These are phyloP conservation scores for Hypoxylon subgilvum DNA, from an alignment of 495 filamentous ascomycete species.

Conservation along the genomic window DNA sequence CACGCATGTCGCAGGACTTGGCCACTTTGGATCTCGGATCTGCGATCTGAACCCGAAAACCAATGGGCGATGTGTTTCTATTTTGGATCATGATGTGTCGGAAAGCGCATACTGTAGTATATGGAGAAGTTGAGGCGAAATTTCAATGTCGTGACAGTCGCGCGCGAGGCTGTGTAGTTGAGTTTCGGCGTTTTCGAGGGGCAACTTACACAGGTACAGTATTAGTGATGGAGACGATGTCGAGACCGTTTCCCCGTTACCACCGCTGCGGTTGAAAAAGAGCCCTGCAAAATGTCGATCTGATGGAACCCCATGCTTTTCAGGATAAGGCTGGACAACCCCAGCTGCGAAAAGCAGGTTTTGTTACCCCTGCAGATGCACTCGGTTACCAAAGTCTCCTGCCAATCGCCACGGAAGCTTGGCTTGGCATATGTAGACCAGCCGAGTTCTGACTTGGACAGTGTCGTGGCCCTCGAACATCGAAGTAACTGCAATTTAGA, in stretches of 20 bases:
- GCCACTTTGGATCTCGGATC: slow-evolving; percentile 32
- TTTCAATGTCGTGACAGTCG: slow-evolving; percentile 12
- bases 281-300: slow-evolving; percentile 29
- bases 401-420: slow-evolving; percentile 24
- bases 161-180: slow-evolving; percentile 14
- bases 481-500: slow-evolving; percentile 6
- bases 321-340: slow-evolving; percentile 32
- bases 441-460: slow-evolving; percentile 15
- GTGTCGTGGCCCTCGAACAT: neutral
- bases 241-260: slow-evolving; percentile 12
- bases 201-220: neutral
- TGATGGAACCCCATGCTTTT: slow-evolving; percentile 16
- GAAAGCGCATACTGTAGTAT: neutral
- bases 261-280: slow-evolving; percentile 12
- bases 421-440: slow-evolving; percentile 23
- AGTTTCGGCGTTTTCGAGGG: slow-evolving; percentile 3
- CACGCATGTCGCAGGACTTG: slow-evolving; percentile 19
- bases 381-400: slow-evolving; percentile 13
- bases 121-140: neutral
- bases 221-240: neutral
- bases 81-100: slow-evolving; percentile 4
- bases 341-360: slow-evolving; percentile 35
- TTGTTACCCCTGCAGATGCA: slow-evolving; percentile 30
- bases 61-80: slow-evolving; percentile 7
- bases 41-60: slow-evolving; percentile 26